Percentiles rank a stretch among this genome's conserved stretches.
Evolutionary conservation across 768 basidiomycete genomes (phyloP).

Genomic region (Rhizopogon salebrosus): DNA sequence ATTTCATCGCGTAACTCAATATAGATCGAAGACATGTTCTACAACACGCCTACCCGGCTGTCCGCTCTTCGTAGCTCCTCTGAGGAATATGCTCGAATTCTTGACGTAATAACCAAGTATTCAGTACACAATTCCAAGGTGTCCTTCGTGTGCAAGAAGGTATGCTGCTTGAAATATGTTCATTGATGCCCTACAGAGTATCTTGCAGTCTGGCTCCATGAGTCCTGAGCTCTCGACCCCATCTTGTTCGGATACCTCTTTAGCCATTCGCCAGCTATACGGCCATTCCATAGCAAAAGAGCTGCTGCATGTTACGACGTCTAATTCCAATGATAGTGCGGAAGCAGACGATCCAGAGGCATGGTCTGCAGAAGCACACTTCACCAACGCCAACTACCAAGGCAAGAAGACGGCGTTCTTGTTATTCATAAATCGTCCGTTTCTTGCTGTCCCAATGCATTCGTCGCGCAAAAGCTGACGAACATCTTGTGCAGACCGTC

Average conservation of each 20-base stretch:
- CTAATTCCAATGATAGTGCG: slow-evolving; percentile 22
- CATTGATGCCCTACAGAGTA: slow-evolving; percentile 4
- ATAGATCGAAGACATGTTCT: slow-evolving; percentile 94
- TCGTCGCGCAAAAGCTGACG: background rate
- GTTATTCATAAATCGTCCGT: slow-evolving; percentile 92
- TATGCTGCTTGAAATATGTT: slow-evolving; percentile 18
- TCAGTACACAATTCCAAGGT: slow-evolving; percentile 89
- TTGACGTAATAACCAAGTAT: slow-evolving; percentile 90
- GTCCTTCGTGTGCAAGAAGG: slow-evolving; percentile 91
- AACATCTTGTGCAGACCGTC: slow-evolving; percentile 54
- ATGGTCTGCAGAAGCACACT: slow-evolving; percentile 73
- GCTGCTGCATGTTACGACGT: slow-evolving; percentile 44
- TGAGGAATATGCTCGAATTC: slow-evolving; percentile 88
- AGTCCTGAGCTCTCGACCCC: slow-evolving; percentile 82
- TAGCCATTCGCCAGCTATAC: slow-evolving; percentile 78
- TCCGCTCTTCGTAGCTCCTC: slow-evolving; percentile 78
- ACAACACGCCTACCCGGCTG: slow-evolving; percentile 84
- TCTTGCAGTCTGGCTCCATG: slow-evolving; percentile 56
- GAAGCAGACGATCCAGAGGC: slow-evolving; percentile 35
- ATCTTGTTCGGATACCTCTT: slow-evolving; percentile 52
- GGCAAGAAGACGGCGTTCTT: slow-evolving; percentile 81
- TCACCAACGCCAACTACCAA: slow-evolving; percentile 86
- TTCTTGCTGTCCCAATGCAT: background rate
- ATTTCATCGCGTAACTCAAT: slow-evolving; percentile 1
- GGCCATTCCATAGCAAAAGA: slow-evolving; percentile 78